phyloP scores from a whole-genome alignment of 805 yeast species.

The Starmerella kuoi region DNA sequence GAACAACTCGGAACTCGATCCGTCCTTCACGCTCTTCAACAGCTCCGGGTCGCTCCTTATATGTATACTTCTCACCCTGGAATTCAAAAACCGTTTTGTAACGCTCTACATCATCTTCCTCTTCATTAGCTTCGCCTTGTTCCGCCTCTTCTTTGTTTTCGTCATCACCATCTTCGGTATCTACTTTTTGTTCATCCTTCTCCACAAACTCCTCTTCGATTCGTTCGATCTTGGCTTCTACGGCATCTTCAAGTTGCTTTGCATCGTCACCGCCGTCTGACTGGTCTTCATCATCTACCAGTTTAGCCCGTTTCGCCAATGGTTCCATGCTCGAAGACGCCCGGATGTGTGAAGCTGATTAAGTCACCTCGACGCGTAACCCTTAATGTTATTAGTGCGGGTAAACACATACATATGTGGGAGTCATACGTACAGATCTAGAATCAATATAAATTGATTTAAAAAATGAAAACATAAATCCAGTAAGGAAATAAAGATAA shows the following conservation, averaged over 20 bases:
- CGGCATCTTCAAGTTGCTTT: slow-evolving; percentile 23
- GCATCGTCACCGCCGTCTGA: slow-evolving; percentile 19
- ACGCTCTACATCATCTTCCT: slow-evolving; percentile 25
- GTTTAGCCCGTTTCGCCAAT: slow-evolving; percentile 17
- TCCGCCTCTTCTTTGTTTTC: slow-evolving; percentile 23
- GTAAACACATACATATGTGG: too few relatives aligned
- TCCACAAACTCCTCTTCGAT: slow-evolving; percentile 25
- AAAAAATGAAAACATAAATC: too few relatives aligned
- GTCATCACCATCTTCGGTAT: slow-evolving; percentile 17
- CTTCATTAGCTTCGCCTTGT: slow-evolving; percentile 20
- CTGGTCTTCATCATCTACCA: slow-evolving; percentile 20
- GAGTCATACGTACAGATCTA: too few relatives aligned
- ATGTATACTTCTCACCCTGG: slow-evolving; percentile 71
- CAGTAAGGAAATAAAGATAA: too few relatives aligned
- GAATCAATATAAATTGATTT: too few relatives aligned
- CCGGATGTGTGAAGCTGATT: neutral
- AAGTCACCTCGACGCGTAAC: too few relatives aligned
- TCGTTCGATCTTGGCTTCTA: slow-evolving; percentile 25
- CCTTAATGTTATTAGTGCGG: too few relatives aligned
- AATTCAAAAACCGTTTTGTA: slow-evolving; percentile 42
- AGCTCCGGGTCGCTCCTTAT: slow-evolving; percentile 87
- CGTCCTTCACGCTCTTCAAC: slow-evolving; percentile 86
- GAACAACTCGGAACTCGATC: slow-evolving; percentile 91
- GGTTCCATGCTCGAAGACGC: slow-evolving; percentile 8
- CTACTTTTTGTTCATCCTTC: slow-evolving; percentile 20